Evolutionary conservation across 1,139 yeast genomes (phyloP).

Genomic region (Pichia sorboxylosa): DNA sequence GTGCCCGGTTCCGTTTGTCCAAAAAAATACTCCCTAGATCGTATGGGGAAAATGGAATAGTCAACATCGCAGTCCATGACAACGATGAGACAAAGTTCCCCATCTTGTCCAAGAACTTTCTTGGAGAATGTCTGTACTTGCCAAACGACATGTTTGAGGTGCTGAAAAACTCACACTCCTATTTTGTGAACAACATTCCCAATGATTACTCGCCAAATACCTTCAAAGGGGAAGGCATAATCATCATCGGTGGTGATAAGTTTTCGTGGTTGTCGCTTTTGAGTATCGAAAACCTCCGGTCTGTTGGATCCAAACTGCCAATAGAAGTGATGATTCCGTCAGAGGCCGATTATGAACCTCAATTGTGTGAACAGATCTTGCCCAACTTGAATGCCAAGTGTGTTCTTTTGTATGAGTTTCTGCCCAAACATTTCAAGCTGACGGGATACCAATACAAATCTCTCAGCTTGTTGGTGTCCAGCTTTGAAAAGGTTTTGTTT

Average conservation of each 20-base stretch:
- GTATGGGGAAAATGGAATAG: conserved; percentile 19
- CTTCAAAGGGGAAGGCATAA: conserved; percentile 46
- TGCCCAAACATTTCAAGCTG: conserved; percentile 20
- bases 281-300: conserved; percentile 41
- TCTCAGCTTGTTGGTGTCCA: conserved; percentile 41
- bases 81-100: conserved; percentile 16
- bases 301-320: conserved; percentile 44
- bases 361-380: conserved; percentile 34
- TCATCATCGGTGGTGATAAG: conserved; percentile 54
- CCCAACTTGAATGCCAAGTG: conserved; percentile 40
- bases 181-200: conserved; percentile 42
- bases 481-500: conserved; percentile 44
- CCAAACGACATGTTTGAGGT: conserved; percentile 34
- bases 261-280: conserved; percentile 45
- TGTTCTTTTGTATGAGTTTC: conserved; percentile 30
- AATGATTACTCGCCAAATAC: conserved; percentile 29
- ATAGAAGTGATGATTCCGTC: conserved; percentile 45
- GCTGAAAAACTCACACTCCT: conserved; percentile 41
- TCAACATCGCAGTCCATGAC: conserved; percentile 22
- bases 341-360: conserved; percentile 36
- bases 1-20: not conserved
- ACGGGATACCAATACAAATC: conserved; percentile 50
- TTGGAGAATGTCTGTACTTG: conserved; percentile 43
- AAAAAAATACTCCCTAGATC: conserved; percentile 9
- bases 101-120: conserved; percentile 34